Percentiles rank a stretch among this genome's conserved stretches.
Conservation (phyloP, 805 yeast genomes). For the Wickerhamomyces queroliae region DNA sequence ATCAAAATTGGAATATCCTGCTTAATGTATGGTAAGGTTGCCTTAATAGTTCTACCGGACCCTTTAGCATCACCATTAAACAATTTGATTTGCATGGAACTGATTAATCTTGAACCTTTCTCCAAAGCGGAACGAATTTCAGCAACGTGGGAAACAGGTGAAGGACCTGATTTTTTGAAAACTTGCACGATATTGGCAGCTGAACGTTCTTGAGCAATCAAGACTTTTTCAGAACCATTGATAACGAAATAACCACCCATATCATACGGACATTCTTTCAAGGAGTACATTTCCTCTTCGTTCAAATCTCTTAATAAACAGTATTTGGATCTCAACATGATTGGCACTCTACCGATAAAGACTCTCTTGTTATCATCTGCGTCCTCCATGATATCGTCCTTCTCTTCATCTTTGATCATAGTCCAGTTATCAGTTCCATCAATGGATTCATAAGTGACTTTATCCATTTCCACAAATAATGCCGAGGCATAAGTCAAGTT, state of each 20-base stretch:
- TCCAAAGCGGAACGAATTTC: conserved; percentile 96
- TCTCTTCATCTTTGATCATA: conserved; percentile 41
- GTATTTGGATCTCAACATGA: conserved; percentile 94
- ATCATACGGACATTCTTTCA: conserved; percentile 98
- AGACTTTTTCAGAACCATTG: conserved; percentile 96
- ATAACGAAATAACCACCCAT: conserved; percentile 99
- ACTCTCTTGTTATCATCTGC: conserved; percentile 77
- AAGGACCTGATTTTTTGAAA: conserved; percentile 94
- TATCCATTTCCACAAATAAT: conserved; percentile 91
- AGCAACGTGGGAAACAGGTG: conserved; percentile 93
- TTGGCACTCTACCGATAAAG: conserved; percentile 94
- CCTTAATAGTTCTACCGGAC: conserved; percentile 84
- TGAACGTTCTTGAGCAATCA: conserved; percentile 97
- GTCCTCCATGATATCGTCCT: conserved; percentile 48
- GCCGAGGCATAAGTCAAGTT: conserved; percentile 96
- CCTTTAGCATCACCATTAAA: conserved; percentile 74
- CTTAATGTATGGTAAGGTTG: conserved; percentile 93
- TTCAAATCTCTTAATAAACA: conserved; percentile 87
- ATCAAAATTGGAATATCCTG: conserved; percentile 96
- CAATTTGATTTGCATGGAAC: conserved; percentile 90
- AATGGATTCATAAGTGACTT: conserved; percentile 77
- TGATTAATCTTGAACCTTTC: conserved; percentile 92
- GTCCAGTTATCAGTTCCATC: conserved; percentile 71
- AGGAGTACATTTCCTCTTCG: conserved; percentile 89
- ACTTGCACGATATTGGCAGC: conserved; percentile 99